Percentiles rank a stretch among this genome's conserved stretches.
Evolutionary conservation across 495 filamentous ascomycete genomes (phyloP).

Genomic region (Neurospora sp.): DNA sequence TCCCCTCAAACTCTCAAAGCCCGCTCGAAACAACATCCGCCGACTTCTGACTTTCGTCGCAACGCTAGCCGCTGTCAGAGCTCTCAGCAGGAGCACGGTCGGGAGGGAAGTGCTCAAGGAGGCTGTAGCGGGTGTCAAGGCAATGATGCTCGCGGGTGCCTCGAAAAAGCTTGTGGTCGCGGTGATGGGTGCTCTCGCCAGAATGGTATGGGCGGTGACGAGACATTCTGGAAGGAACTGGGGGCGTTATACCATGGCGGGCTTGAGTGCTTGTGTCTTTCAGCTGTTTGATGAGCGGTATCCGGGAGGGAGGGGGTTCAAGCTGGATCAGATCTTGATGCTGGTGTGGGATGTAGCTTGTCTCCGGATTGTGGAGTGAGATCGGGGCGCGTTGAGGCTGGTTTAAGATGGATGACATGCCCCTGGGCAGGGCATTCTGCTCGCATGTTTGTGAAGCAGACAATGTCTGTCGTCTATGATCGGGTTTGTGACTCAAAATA

Average conservation of each 20-base stretch:
- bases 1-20: background rate
- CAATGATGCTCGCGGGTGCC: background rate
- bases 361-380: background rate
- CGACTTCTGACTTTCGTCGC: no score
- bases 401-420: background rate
- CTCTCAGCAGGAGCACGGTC: background rate
- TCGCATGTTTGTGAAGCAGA: background rate
- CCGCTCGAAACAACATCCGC: background rate
- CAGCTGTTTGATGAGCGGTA: background rate
- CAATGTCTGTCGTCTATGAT: background rate
- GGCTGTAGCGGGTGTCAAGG: background rate
- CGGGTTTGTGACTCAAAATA: background rate
- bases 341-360: background rate
- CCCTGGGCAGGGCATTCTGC: background rate
- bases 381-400: background rate
- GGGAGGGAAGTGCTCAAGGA: background rate
- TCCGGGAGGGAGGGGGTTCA: background rate
- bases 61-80: background rate
- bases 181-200: background rate
- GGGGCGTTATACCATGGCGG: background rate
- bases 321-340: background rate
- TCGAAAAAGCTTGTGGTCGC: background rate
- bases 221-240: background rate
- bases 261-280: background rate
- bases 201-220: background rate